Evolutionary conservation across 352 stramenopile species (phyloP), one percentile per base, ranked within the genome.

Genomic region (Hyaloperonospora brassicae): DNA sequence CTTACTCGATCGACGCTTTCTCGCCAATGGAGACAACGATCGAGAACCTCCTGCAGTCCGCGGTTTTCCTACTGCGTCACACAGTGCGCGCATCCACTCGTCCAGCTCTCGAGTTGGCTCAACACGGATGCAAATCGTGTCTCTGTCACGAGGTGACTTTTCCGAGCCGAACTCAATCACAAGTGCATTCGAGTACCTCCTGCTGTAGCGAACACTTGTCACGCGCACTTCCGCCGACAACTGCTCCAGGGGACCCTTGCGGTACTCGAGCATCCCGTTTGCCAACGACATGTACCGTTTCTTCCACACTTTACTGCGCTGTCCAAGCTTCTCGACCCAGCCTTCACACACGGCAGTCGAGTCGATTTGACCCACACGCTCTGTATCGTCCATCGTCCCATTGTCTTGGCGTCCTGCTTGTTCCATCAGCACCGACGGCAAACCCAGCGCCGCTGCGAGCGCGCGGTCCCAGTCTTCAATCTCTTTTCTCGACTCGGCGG

Each of bases 271-370:
- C 61, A 75, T 78, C 0, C 69, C 59, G 23, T 79, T 75, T 12
- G 68, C 62, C 5, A 89, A 58, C 22, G 73, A 66, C 55, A 89
- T 84, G 50, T 84, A 89, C 1, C 76, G 67, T 39, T 70, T 65
- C 38, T 78, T 76, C 79, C 79, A 89, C n/a, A 70, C 55, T 8
- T 66, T 70, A 10, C 62, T 72, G 4, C 35, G 42, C 34, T 70
- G 66, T 22, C 74, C 73, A 30, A 79, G 64, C 47, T 86, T 86
- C 24, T 81, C 55, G 25, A 89, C 58, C 74, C 74, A 89, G 5
- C 79, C 76, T 62, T 86, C 76, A 47, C 66, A 73, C 24, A 59
- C 55, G 36, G 56, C 27, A 2, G 59, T 53, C 2, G 55, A 60
- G 14, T 67, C 52, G 30, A 66, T 70, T 41, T 35, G 50, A 25